Base-by-base conservation (phyloP, 495 filamentous ascomycete species). In the Chaetomium fimeti region DNA sequence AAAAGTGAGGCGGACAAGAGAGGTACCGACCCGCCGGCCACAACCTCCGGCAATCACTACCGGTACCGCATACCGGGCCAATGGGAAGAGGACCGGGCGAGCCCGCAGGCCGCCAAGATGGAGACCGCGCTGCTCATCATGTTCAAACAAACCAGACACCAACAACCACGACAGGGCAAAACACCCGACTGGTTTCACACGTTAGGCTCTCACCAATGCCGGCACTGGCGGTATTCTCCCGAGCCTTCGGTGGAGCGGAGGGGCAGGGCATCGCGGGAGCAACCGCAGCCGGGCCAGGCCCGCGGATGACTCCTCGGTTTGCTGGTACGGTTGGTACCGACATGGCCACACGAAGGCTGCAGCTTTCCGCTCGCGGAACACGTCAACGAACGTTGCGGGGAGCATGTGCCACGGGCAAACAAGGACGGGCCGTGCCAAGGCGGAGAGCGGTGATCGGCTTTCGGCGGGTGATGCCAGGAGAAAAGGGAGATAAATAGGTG, bases 321-420 rank as follows among this genome's bases (percentile, higher is more conserved):
- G 42, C 25, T 56, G 18, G 8, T n/a, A 28, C 28, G 22, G 22
- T 40, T 48, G 9, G 36, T 8, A 48, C 22, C 51, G 24, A 57
- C 61, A 55, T 57, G 28, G 22, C 32, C 48, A 45, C 43, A 57
- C 53, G 42, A 38, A 51, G 24, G 27, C 52, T 63, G 61, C 61
- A 63, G 61, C 9, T 47, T 63, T 45, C 61, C 61, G 61, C 20
- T 32, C 32, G 52, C n/a, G 29, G 43, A 56, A 54, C 61, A 63
- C 53, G 61, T 40, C 61, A 28, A 63, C 53, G 61, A 63, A 49
- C 53, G 16, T 13, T 57, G 61, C 40, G 52, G 61, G 29, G 28
- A 38, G n/a, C 18, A 20, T 40, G 28, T 56, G 20, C 40, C 22
- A 61, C 59, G 53, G 42, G 61, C 53, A 57, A 57, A 57, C 52